Base-by-base conservation (phyloP, 768 basidiomycete species). In the Amanita brunnescens region DNA sequence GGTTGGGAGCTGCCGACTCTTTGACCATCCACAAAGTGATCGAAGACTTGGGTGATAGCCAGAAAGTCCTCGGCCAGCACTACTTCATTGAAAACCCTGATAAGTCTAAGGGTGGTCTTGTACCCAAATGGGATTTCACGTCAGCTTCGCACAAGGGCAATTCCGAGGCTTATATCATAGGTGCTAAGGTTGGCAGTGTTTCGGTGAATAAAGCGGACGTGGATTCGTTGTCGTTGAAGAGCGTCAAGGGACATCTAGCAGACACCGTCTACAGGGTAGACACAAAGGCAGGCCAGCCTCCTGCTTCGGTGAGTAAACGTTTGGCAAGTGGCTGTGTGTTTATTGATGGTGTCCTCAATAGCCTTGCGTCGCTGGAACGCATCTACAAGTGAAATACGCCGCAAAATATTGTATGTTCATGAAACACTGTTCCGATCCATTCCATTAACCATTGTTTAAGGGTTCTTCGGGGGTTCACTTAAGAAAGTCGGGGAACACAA, bases 51-150 rank as follows among this genome's bases (percentile, higher is more conserved):
- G 26, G 26, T 6, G 20, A 6, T 26, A 14, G 45, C 3, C 50
- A 51, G n/a, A 30, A 56, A 57, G 75, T 75, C 21, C 46, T 47
- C 8, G 34, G 46, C 13, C 70, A 78, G 53, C 81, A 85, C 56
- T 83, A 75, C 68, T 86, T 81, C 61, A 67, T 79, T 32, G 60
- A 67, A 0, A 76, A 76, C 60, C n/a, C 24, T 30, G 7, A 12
- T 7, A 29, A 29, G 7, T 7, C 26, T 29, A 4, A 4, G 26
- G 26, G 26, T 13, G 16, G 14, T 32, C 34, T 16, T 21, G 65
- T 67, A 51, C 79, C 83, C 1, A 70, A 75, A 56, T 79, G 80
- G 74, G 83, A 83, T 62, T 78, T 79, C 64, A 71, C 74, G 7
- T 64, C 63, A 10, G 70, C 66, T 3, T 57, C 59, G 14, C 64